phyloP scores from a whole-genome alignment of 2,329 filamentous ascomycete genomes.

The Talaromyces amestolkiae region DNA sequence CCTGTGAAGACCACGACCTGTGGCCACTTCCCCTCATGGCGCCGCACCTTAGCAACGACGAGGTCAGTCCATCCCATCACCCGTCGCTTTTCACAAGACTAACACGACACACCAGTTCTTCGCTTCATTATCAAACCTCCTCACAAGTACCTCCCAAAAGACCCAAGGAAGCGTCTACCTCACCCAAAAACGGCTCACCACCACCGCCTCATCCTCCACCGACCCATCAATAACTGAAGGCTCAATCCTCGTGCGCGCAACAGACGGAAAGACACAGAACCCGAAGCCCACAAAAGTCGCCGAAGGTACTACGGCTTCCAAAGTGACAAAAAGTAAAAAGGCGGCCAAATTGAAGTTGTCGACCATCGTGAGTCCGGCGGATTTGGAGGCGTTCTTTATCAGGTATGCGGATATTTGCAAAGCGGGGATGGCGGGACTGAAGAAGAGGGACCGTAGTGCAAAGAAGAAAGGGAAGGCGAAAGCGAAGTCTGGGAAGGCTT shows the following conservation, averaged over 20 bases:
- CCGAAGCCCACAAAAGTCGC: conserved; percentile 36
- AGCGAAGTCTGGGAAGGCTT: conserved; percentile 43
- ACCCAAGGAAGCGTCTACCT: conserved; percentile 46
- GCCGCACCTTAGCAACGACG: conserved; percentile 41
- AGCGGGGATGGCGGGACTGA: conserved; percentile 79
- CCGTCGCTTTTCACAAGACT: conserved; percentile 14
- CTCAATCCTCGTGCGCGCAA: conserved; percentile 77
- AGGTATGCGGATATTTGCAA: conserved; percentile 91
- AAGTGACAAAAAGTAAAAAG: conserved; percentile 36
- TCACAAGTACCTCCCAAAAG: conserved; percentile 39
- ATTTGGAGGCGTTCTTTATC: conserved; percentile 75
- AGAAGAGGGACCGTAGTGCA: conserved; percentile 81
- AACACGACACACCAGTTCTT: conserved; percentile 41
- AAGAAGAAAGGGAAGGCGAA: conserved; percentile 75
- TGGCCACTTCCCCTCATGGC: conserved; percentile 27
- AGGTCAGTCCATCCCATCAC: conserved; percentile 30
- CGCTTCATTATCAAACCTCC: conserved; percentile 38
- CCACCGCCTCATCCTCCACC: conserved; percentile 54
- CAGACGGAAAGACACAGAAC: conserved; percentile 67
- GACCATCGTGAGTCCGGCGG: conserved; percentile 74
- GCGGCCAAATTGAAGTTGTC: conserved; percentile 67
- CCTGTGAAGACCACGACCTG: not conserved
- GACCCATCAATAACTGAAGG: conserved; percentile 51
- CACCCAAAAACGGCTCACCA: conserved; percentile 41
- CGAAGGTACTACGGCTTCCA: conserved; percentile 1